Base-by-base conservation (phyloP, 176 grass and related monocot genomes). In the Chloris gayana region DNA sequence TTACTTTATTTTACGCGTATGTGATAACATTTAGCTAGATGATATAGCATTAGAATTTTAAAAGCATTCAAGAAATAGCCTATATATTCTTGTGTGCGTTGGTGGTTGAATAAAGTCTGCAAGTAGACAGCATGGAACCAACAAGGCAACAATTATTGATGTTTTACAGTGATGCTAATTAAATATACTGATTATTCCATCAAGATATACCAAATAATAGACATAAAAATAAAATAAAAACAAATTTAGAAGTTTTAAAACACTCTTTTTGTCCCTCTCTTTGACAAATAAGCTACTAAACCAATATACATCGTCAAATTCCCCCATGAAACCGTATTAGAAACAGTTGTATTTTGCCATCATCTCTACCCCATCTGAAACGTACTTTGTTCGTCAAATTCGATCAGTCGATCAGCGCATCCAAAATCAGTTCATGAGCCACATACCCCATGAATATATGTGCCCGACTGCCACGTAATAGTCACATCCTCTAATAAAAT, bases 251-350 rank as follows among this genome's bases (percentile, higher is more conserved):
- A n/a, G n/a, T n/a, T n/a, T n/a, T n/a, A n/a, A n/a, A n/a, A n/a
- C n/a, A n/a, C n/a, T n/a, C n/a, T n/a, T n/a, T n/a, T n/a, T n/a
- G n/a, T n/a, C n/a, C n/a, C n/a, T n/a, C n/a, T n/a, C n/a, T n/a
- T n/a, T n/a, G n/a, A n/a, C n/a, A n/a, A n/a, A n/a, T n/a, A n/a
- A n/a, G n/a, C n/a, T n/a, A n/a, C 86, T 88, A 88, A 75, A 53
- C 29, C 41, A 80, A 84, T 84, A 69, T 82, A 82, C 85, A 87
- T 11, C 71, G 31, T 53, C 19, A 56, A 63, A 53, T 70, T 63
- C 45, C n/a, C 31, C 26, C n/a, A n/a, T n/a, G n/a, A 71, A 62
- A 61, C n/a, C 58, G 18, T 49, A 75, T 75, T 77, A 38, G 47
- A 76, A 69, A 75, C 19, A n/a, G n/a, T n/a, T 21, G 74, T 29